Evolutionary conservation across 2,329 filamentous ascomycete species (phyloP), one percentile per base, ranked within the genome.

Genomic region (Didymella glomerata): DNA sequence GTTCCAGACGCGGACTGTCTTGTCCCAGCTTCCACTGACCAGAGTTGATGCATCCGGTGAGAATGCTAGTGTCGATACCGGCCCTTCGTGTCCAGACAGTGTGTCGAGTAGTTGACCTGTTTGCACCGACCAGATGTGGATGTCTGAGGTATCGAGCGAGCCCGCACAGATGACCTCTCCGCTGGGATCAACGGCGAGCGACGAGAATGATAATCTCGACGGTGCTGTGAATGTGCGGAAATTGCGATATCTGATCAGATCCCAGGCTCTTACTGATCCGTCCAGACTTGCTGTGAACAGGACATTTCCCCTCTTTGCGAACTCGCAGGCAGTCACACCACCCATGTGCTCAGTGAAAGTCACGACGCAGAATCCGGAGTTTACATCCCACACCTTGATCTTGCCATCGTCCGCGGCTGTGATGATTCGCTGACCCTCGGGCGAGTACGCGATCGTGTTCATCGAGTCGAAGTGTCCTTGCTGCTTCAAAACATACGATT

Each of bases 111-210:
- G 83, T 76, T 99, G 95, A 2, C 95, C 95, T 0, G 94, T 99
- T 75, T 99, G 95, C 4, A 99, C 96, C 5, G 92, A 97, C 95
- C 95, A 99, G 62, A 99, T 91, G 78, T 99, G 93, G 50, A 99
- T 92, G 72, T 98, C 94, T 66, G 97, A 98, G 4, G 93, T 97
- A 76, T 99, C 95, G 16, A 96, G 84, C 1, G 94, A 98, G 2
- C 94, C 95, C 10, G 95, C 95, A 60, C 94, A 96, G 3, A 99
- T 91, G 9, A 99, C 91, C 77, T 99, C 96, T 52, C 95, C 95
- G 64, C 93, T 97, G 0, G 95, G 93, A 67, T 99, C 96, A n/a
- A 98, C 93, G 1, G 95, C 93, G 76, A 99, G 85, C 57, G 91
- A 96, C 16, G 93, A 94, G 79, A 98, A 99, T 0, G 93, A 96